These are phyloP conservation scores for Colletotrichum sp. DNA, from an alignment of 2,329 filamentous ascomycete genomes.

Conservation along the genomic window DNA sequence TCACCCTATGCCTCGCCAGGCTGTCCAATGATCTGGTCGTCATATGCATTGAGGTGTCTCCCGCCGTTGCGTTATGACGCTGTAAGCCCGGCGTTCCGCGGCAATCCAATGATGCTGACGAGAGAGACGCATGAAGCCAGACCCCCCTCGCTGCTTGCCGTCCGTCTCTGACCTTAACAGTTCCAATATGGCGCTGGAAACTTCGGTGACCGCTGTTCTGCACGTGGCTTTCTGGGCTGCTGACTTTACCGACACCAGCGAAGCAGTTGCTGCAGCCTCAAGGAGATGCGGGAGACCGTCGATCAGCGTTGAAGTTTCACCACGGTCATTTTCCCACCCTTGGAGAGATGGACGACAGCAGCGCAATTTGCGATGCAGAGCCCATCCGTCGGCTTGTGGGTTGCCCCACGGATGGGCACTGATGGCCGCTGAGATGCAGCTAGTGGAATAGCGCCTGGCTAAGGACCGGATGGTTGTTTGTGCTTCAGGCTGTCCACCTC, in stretches of 20 bases:
- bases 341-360: not conserved
- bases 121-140: not conserved
- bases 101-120: not conserved
- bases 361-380: constrained; percentile 3
- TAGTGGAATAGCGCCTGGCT: constrained; percentile 1
- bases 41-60: not conserved
- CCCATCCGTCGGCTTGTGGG: constrained; percentile 1
- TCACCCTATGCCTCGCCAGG: not conserved
- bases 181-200: not conserved
- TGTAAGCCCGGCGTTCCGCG: not conserved
- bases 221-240: not conserved
- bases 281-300: not conserved
- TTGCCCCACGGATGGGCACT: constrained; percentile 17
- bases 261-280: not conserved
- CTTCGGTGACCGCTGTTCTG: not conserved
- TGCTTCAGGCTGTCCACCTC: constrained; percentile 6
- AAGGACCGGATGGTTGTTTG: not conserved
- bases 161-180: not conserved
- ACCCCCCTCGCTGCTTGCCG: not conserved
- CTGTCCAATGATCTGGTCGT: not conserved
- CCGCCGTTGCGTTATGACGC: not conserved
- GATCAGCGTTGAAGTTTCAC: constrained; percentile 17
- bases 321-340: not conserved
- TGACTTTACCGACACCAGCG: not conserved
- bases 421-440: constrained; percentile 12